phyloP scores from a whole-genome alignment of 2,329 filamentous ascomycete genomes.

The Alternaria metachromatica region DNA sequence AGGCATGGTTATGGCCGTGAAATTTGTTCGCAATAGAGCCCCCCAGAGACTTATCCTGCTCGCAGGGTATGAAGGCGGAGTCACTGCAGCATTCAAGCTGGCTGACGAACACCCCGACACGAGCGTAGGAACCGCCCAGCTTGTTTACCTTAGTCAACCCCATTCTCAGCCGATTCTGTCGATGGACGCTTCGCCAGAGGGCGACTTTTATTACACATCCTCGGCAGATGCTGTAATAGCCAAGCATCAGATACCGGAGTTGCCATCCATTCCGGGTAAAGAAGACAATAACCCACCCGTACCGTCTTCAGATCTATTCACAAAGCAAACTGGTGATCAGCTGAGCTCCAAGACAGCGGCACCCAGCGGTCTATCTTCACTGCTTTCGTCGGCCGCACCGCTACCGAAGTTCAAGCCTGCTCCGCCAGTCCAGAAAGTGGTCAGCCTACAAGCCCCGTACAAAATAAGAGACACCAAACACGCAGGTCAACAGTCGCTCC shows the following conservation, averaged over 20 bases:
- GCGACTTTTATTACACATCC: slow-evolving; percentile 75
- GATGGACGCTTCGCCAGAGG: slow-evolving; percentile 45
- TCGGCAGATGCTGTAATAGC: slow-evolving; percentile 80
- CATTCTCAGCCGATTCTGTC: slow-evolving; percentile 86
- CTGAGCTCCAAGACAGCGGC: slow-evolving; percentile 1
- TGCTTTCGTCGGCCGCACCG: slow-evolving; percentile 26
- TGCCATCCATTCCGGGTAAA: neutral
- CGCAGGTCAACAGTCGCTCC: slow-evolving; percentile 83
- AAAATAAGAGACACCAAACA: slow-evolving; percentile 80
- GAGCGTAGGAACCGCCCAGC: slow-evolving; percentile 49
- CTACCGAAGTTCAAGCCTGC: slow-evolving; percentile 12
- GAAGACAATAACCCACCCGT: neutral
- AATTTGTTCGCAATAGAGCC: slow-evolving; percentile 32
- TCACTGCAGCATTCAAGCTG: slow-evolving; percentile 70
- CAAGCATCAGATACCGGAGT: slow-evolving; percentile 71
- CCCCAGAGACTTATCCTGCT: slow-evolving; percentile 64
- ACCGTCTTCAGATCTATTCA: slow-evolving; percentile 18
- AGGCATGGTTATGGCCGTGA: slow-evolving; percentile 88
- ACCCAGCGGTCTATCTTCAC: slow-evolving; percentile 31
- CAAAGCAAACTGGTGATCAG: slow-evolving; percentile 21
- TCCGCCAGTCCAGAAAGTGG: slow-evolving; percentile 2
- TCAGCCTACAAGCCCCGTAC: slow-evolving; percentile 54
- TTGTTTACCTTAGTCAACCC: slow-evolving; percentile 68
- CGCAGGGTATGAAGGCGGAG: slow-evolving; percentile 86
- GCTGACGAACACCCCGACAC: slow-evolving; percentile 36